Conservation (phyloP, 108 stramenopile genomes). For the Aurantiochytrium sp. region DNA sequence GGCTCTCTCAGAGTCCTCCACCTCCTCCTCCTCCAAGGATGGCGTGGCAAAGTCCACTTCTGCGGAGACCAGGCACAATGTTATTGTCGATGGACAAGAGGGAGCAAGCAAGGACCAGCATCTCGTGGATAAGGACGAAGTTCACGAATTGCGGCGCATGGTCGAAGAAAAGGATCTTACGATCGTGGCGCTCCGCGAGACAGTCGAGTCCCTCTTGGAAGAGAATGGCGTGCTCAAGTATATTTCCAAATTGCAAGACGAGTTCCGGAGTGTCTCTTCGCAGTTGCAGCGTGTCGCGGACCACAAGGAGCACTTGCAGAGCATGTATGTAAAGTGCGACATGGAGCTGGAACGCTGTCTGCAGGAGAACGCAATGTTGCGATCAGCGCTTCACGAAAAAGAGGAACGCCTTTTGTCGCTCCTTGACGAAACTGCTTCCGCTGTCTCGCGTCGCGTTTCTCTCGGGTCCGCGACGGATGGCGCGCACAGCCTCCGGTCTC, state of each 20-base stretch:
- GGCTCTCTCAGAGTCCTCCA: too few species aligned
- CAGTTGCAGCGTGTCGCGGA: not conserved
- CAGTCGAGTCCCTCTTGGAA: not conserved
- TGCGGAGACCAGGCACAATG: too few species aligned
- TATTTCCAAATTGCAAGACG: not conserved
- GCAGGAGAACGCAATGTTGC: not conserved
- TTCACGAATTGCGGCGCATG: not conserved
- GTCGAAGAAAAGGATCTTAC: not conserved
- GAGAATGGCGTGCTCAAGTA: not conserved
- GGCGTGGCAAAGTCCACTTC: too few species aligned
- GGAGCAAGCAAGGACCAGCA: too few species aligned
- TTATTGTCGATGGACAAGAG: too few species aligned
- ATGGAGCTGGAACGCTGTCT: not conserved
- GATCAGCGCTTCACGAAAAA: not conserved
- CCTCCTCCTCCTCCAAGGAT: too few species aligned
- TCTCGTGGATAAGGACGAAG: not conserved
- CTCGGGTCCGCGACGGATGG: too few species aligned
- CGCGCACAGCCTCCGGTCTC: too few species aligned
- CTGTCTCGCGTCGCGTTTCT: not conserved
- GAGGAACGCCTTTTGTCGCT: not conserved
- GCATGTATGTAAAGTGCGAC: not conserved
- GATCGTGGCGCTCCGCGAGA: not conserved
- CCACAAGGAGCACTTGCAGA: slow-evolving; percentile 6
- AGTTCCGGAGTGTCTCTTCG: not conserved
- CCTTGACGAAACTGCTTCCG: not conserved